A percentile compares a stretch with the other conserved stretches of the same genome.
Evolutionary conservation across 768 basidiomycete genomes (phyloP).

Genomic region (Coprinopsis cinerea): DNA sequence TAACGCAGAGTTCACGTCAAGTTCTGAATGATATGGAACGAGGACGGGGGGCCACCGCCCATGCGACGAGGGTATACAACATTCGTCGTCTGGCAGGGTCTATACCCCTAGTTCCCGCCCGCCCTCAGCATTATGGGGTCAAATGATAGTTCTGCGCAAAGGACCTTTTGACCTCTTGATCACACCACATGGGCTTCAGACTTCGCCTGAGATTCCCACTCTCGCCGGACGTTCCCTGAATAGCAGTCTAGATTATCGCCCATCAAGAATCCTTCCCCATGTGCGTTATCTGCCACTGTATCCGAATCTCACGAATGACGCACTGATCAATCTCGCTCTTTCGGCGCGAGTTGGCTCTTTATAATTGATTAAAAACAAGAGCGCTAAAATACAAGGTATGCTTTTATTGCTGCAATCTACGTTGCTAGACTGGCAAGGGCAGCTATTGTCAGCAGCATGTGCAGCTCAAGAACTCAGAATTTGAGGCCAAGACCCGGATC

Average conservation of each 20-base stretch:
- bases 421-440: too few species aligned
- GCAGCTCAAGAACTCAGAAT: too few species aligned
- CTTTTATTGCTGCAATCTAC: too few species aligned
- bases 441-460: too few species aligned
- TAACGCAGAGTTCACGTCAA: not conserved
- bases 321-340: not conserved
- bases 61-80: not conserved
- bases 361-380: not conserved
- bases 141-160: not conserved
- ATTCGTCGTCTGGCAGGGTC: not conserved
- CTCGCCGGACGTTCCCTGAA: not conserved
- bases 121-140: not conserved
- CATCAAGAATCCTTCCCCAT: constrained; percentile 4
- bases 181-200: not conserved
- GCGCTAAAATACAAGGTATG: not conserved
- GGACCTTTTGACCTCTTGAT: not conserved
- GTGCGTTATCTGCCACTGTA: not conserved
- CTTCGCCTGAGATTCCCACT: not conserved
- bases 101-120: not conserved
- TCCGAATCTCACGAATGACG: not conserved
- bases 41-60: not conserved
- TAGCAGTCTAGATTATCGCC: not conserved
- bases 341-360: not conserved
- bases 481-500: too few species aligned
- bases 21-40: not conserved